Evolutionary conservation across 805 yeast genomes (phyloP), one percentile per base, ranked within the genome.

Genomic region (Candida ascalaphidarum): DNA sequence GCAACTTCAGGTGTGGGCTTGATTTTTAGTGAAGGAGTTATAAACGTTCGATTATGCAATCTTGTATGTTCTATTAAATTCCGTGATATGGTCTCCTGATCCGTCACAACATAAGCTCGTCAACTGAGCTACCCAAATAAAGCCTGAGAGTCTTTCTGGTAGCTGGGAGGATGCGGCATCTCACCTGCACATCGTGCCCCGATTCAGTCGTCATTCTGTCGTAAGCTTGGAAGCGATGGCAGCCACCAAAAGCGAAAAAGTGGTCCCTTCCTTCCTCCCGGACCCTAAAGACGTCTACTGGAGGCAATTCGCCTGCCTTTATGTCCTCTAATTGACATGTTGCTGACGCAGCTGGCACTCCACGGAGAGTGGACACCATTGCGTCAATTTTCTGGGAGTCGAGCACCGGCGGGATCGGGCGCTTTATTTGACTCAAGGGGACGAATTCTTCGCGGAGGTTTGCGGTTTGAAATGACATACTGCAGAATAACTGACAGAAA

Each of bases 231-330:
- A 84, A 79, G 36, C 95, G 55, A 47, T 84, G 95, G 47, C 95
- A 84, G 0, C 95, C 95, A 5, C 95, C 95, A 54, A 84, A 84
- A 1, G 88, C 94, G 52, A 81, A 83, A 45, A 78, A 83, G 48
- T 67, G 68, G 21, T 54, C 63, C 27, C 70, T 55, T 2, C 84
- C 89, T 6, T 68, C 49, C 23, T 79, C 80, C 23, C 77, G 61
- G 2, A 83, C 81, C 21, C 67, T 65, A 36, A 84, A 54, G 0
- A 84, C 85, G 50, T 84, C 95, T 11, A 85, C 67, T 1, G 95
- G 89, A 2, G 95, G 95, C 21, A 83, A 53, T 39, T 78, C 80
- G 2, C 86, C 86, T 6, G 77, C 23, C 1, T 56, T 50, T 20
- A 71, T 66, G 14, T 68, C 63, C 31, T 59, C 68, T 8, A 70